Evolutionary conservation across 371 early-diverging fungal genomes (phyloP).

Genomic region (Mucor lusitanicus): DNA sequence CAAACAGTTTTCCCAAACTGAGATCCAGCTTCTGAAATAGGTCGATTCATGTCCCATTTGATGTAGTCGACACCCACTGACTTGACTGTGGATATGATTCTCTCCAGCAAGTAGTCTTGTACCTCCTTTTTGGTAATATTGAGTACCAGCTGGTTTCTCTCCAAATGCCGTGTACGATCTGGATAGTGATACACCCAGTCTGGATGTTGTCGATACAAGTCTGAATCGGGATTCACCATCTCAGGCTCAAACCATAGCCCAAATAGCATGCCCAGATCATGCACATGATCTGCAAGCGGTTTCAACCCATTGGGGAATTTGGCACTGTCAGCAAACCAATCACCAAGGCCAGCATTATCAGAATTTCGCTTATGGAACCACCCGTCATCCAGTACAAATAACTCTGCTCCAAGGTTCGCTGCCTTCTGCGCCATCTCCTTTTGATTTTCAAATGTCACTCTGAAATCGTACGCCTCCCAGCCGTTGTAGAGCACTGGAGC

Average conservation of each 20-base stretch:
- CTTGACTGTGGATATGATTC: constrained; percentile 7
- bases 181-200: constrained; percentile 47
- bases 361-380: constrained; percentile 44
- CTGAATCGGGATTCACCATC: constrained; percentile 43
- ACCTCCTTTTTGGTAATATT: constrained; percentile 37
- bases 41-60: constrained; percentile 55
- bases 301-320: constrained; percentile 58
- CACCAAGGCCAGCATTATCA: constrained; percentile 53
- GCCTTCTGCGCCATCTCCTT: constrained; percentile 27
- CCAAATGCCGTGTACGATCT: constrained; percentile 25
- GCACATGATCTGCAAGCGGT: constrained; percentile 45
- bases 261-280: constrained; percentile 47
- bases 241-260: constrained; percentile 65
- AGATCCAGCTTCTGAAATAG: constrained; percentile 30
- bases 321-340: constrained; percentile 46
- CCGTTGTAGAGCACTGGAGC: constrained; percentile 43
- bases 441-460: constrained; percentile 32
- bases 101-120: constrained; percentile 16
- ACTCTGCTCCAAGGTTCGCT: constrained; percentile 38
- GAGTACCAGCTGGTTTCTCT: constrained; percentile 40
- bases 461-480: constrained; percentile 49
- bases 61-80: constrained; percentile 39
- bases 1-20: constrained; percentile 24
- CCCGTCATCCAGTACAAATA: constrained; percentile 60
- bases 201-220: constrained; percentile 46